Conservation (phyloP, 2,329 filamentous ascomycete species). For the Capronia americana region DNA sequence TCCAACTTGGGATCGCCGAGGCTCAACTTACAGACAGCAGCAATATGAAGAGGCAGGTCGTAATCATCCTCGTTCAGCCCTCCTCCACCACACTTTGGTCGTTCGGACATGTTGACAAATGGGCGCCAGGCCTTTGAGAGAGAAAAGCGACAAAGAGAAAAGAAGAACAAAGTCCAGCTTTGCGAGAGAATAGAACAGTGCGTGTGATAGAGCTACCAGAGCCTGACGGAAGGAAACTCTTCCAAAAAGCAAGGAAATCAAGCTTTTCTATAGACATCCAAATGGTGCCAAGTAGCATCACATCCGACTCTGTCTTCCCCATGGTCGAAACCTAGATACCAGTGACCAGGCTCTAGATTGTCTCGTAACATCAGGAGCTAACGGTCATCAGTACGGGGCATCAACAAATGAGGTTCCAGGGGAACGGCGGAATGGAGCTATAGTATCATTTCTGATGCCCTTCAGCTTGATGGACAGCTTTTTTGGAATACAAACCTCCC, state of each 20-base stretch:
- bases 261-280: constrained; percentile 2
- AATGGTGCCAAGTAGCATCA: not conserved
- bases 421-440: not conserved
- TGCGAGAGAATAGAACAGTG: not conserved
- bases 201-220: not conserved
- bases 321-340: not conserved
- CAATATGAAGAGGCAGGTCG: constrained; percentile 2
- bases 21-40: not conserved
- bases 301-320: not conserved
- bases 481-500: not conserved
- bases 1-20: not conserved
- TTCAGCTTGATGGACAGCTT: not conserved
- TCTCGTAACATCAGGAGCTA: not conserved
- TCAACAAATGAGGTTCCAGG: not conserved
- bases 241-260: not conserved
- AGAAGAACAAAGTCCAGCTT: constrained; percentile 5
- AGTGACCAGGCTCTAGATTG: not conserved
- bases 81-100: not conserved
- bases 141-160: not conserved
- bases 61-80: not conserved
- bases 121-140: not conserved
- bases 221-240: not conserved
- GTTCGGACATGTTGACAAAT: constrained; percentile 2
- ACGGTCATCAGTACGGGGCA: not conserved
- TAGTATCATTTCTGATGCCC: not conserved